These are phyloP conservation scores for Parmales sp. DNA, from an alignment of 108 stramenopile species.

Conservation along the genomic window DNA sequence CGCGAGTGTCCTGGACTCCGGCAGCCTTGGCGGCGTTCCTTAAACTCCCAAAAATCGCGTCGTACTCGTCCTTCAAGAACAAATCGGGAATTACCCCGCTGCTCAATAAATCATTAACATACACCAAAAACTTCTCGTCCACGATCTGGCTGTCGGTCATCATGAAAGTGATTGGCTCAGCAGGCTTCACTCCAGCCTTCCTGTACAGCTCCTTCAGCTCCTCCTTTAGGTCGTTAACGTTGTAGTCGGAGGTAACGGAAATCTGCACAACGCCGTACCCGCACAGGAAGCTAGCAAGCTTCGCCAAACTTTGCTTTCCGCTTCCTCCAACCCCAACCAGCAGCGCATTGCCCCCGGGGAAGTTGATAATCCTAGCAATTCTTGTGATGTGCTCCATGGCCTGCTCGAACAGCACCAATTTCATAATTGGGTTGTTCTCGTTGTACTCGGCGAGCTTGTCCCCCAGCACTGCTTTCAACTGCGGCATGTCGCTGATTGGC, in stretches of 20 bases:
- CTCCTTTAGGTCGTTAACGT: constrained; percentile 33
- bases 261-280: constrained; percentile 25
- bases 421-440: constrained; percentile 23
- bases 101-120: constrained; percentile 36
- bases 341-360: constrained; percentile 30
- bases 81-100: constrained; percentile 33
- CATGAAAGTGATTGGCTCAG: constrained; percentile 26
- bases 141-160: constrained; percentile 49
- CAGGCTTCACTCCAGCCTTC: constrained; percentile 26
- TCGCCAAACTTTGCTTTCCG: constrained; percentile 33
- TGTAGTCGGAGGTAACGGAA: constrained; percentile 30
- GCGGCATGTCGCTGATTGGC: neutral
- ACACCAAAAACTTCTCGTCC: constrained; percentile 46
- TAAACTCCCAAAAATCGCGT: constrained; percentile 25
- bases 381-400: constrained; percentile 30
- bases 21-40: constrained; percentile 27
- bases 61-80: constrained; percentile 35
- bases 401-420: constrained; percentile 27
- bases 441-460: constrained; percentile 20
- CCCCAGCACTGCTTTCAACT: constrained; percentile 12
- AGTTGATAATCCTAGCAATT: constrained; percentile 26
- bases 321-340: constrained; percentile 35
- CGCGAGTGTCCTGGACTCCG: constrained; percentile 26
- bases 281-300: constrained; percentile 41
- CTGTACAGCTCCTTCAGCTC: constrained; percentile 39